These are phyloP conservation scores for Colletotrichum endophyticum DNA, from an alignment of 2,329 filamentous ascomycete genomes.

Conservation along the genomic window DNA sequence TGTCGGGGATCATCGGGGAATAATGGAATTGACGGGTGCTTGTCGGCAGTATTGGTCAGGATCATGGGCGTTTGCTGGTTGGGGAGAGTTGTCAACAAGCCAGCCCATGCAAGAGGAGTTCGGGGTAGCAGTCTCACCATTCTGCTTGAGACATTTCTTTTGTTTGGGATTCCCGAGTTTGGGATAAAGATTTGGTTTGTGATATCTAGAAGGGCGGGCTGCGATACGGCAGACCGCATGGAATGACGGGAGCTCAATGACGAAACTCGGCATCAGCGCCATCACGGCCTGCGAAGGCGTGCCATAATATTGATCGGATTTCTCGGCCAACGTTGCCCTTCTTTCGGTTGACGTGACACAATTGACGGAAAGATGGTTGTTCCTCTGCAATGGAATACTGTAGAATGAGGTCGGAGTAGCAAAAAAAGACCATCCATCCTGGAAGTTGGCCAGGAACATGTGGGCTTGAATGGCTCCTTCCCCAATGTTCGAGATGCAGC, in stretches of 20 bases:
- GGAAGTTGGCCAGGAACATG: not conserved
- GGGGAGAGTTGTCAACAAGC: not conserved
- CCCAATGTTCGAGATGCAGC: not conserved
- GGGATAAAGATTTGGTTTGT: not conserved
- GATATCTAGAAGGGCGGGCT: not conserved
- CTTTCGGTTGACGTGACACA: not conserved
- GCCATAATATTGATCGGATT: not conserved
- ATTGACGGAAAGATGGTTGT: not conserved
- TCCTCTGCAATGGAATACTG: fast-evolving
- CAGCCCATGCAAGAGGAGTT: not conserved
- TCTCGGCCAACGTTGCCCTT: not conserved
- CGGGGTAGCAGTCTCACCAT: not conserved
- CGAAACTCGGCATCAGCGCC: not conserved
- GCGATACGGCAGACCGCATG: not conserved
- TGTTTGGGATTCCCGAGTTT: not conserved
- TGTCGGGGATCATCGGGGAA: fast-evolving
- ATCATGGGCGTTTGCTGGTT: not conserved
- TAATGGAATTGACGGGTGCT: not conserved
- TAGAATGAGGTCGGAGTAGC: not conserved
- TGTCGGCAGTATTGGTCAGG: not conserved
- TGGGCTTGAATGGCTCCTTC: not conserved
- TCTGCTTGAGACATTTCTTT: not conserved
- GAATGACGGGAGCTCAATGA: not conserved
- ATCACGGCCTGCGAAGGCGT: not conserved
- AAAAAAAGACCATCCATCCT: not conserved